Base-by-base conservation (phyloP, 2,329 filamentous ascomycete genomes). In the Aspergillus quadrilineatus region DNA sequence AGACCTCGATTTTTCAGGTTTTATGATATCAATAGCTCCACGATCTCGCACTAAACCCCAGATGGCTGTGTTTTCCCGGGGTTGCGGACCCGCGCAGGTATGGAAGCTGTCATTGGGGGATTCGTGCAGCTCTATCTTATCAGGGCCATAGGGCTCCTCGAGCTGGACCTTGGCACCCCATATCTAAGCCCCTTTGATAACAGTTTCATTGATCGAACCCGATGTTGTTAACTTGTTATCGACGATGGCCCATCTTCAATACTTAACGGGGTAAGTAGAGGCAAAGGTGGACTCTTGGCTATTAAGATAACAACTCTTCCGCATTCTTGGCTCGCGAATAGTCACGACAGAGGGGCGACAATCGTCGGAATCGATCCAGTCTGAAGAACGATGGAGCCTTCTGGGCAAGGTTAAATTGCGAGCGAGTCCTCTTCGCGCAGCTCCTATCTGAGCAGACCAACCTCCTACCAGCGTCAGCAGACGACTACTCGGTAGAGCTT, bases 21-120 rank as follows among this genome's bases (percentile, higher is more conserved):
- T 9, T 42, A 29, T 26, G 47, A 44, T 43, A 53, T 26, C 49
- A 37, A 53, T 36, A 48, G 55, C 49, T 36, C 48, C 34, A 52
- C 50, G 29, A 44, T 48, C 32, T 50, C 37, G 26, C 55, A 53
- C 55, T 57, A 57, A 53, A 26, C 55, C 55, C 30, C 44, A 57
- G 50, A 39, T 32, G 50, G 55, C 46, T 57, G 50, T 44, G 44
- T 44, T 57, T 53, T 57, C 55, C 34, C 55, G 55, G 55, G 45
- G 50, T 28, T 42, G n/a, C 39, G 39, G 30, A 28, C 32, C 45
- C 42, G 4, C 8, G 9, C 14, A 9, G 34, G 49, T 17, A 32
- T 9, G n/a, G 39, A n/a, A 14, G 9, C 14, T 57, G 43, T 50
- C 39, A 57, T 57, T 57, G 50, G 55, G 37, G 44, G 39, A 30